phyloP scores from a whole-genome alignment of 305 asterid genomes.

The Withania somnifera region DNA sequence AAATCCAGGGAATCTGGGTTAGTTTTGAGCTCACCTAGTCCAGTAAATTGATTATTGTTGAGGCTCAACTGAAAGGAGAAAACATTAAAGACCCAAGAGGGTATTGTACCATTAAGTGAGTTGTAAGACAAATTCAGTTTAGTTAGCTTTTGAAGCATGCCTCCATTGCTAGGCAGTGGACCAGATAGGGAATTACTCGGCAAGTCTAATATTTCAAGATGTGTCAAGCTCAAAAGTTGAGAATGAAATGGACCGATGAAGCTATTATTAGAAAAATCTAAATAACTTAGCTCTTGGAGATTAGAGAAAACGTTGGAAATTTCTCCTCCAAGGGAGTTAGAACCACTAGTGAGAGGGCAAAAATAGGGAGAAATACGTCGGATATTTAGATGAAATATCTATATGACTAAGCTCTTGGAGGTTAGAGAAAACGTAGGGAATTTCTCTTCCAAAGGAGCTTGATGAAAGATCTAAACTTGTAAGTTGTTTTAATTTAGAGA shows the following conservation, averaged over 20 bases:
- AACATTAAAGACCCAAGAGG: background rate
- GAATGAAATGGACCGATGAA: background rate
- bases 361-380: too few species aligned
- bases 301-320: background rate
- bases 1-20: background rate
- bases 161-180: background rate
- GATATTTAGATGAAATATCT: background rate
- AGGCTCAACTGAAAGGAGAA: fast-evolving
- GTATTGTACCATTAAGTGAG: background rate
- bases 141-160: background rate
- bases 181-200: background rate
- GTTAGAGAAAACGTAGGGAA: background rate
- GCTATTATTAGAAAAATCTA: background rate
- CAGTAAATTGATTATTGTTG: background rate
- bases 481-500: background rate
- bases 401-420: background rate
- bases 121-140: fast-evolving
- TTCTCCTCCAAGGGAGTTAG: background rate
- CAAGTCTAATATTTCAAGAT: background rate
- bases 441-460: background rate
- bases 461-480: background rate
- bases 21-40: background rate
- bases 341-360: too few species aligned
- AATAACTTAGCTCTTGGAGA: background rate
- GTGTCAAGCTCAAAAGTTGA: background rate